These are phyloP conservation scores for Fusarium circinatum DNA, from an alignment of 2,329 filamentous ascomycete species.

Conservation along the genomic window DNA sequence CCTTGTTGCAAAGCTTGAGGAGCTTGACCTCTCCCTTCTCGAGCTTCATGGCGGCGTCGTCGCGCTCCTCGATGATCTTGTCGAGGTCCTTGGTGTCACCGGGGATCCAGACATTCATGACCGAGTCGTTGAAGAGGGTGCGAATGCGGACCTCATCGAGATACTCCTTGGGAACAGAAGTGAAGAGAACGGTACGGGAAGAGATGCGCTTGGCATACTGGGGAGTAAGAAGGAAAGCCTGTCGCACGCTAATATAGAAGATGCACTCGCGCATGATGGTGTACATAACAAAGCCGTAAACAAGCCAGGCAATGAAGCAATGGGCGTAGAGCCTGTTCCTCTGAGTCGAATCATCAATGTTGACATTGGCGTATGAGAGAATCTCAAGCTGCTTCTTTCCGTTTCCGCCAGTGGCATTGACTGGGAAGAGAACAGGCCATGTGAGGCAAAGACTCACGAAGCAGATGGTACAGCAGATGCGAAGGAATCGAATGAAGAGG, in stretches of 20 bases:
- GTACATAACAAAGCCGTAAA: constrained; percentile 88
- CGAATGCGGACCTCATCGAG: constrained; percentile 78
- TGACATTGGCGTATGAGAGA: constrained; percentile 53
- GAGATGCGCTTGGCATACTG: constrained; percentile 86
- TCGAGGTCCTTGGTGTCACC: constrained; percentile 79
- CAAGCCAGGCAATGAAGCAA: constrained; percentile 81
- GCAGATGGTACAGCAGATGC: constrained; percentile 79
- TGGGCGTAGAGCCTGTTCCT: constrained; percentile 81
- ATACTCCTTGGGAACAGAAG: constrained; percentile 82
- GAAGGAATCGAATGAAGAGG: constrained; percentile 86
- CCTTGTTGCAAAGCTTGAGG: constrained; percentile 68
- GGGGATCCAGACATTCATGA: constrained; percentile 86
- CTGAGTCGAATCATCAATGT: constrained; percentile 58
- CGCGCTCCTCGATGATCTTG: constrained; percentile 79
- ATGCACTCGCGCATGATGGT: constrained; percentile 90
- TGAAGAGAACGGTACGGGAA: constrained; percentile 91
- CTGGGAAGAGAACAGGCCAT: constrained; percentile 84
- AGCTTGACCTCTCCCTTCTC: constrained; percentile 86
- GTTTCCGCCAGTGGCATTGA: constrained; percentile 84
- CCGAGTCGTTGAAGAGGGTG: constrained; percentile 80
- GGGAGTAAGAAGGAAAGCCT: constrained; percentile 90
- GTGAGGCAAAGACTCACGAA: constrained; percentile 83
- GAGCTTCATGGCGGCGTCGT: constrained; percentile 79
- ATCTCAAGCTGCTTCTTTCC: constrained; percentile 69
- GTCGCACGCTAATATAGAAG: constrained; percentile 92